phyloP scores from a whole-genome alignment of 1,284 basidiomycete genomes.

The Entoloma clypeatum region DNA sequence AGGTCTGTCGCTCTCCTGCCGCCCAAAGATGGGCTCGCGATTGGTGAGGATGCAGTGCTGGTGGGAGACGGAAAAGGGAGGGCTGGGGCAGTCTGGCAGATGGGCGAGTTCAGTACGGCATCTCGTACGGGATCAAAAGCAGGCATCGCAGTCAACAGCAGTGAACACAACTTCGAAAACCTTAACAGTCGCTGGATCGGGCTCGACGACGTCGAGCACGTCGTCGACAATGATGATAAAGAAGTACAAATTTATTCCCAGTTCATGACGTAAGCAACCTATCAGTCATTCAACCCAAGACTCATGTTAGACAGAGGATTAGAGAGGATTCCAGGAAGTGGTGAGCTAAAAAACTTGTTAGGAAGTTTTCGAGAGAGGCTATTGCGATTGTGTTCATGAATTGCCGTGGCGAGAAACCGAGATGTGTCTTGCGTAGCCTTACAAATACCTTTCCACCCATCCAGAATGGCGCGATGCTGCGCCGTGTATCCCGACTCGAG shows the following conservation, averaged over 20 bases:
- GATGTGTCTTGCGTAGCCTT: slow-evolving; percentile 26
- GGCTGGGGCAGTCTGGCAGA: slow-evolving; percentile 24
- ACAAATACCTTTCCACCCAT: slow-evolving; percentile 26
- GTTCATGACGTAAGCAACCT: slow-evolving; percentile 23
- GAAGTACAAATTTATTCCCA: slow-evolving; percentile 19
- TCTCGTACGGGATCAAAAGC: slow-evolving; percentile 81
- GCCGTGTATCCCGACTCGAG: slow-evolving; percentile 36
- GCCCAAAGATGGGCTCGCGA: slow-evolving; percentile 43
- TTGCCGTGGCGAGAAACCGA: slow-evolving; percentile 24
- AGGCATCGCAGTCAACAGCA: slow-evolving; percentile 48
- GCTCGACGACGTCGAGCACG: slow-evolving; percentile 16
- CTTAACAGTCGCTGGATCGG: slow-evolving; percentile 10
- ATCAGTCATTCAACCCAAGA: no score
- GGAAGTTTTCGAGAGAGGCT: slow-evolving; percentile 36
- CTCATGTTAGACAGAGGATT: no score
- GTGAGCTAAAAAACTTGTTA: slow-evolving; percentile 24
- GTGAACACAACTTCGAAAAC: slow-evolving; percentile 15
- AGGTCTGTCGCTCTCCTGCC: slow-evolving; percentile 63
- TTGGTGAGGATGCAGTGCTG: slow-evolving; percentile 28
- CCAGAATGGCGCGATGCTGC: slow-evolving; percentile 27
- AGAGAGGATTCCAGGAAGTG: slow-evolving; percentile 15
- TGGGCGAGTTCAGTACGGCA: slow-evolving; percentile 67
- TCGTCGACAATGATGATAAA: slow-evolving; percentile 20
- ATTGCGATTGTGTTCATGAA: slow-evolving; percentile 32
- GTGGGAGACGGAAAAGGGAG: slow-evolving; percentile 22